Percentiles rank a stretch among this genome's conserved stretches.
These are phyloP conservation scores for Silene vulgaris DNA, from an alignment of 179 eudicot genomes.

Conservation along the genomic window DNA sequence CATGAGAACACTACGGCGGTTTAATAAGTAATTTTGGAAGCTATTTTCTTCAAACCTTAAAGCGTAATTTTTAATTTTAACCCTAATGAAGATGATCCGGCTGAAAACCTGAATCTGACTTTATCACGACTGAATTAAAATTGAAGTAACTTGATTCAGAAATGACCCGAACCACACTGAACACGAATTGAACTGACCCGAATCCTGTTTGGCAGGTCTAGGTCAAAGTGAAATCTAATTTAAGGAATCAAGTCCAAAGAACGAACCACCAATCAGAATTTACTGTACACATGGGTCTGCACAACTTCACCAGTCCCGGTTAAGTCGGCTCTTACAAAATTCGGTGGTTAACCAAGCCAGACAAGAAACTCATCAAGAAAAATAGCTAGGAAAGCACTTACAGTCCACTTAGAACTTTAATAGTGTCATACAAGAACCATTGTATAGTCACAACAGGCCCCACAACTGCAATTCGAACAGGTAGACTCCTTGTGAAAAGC, in stretches of 20 bases:
- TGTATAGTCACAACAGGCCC: slow-evolving; percentile 90
- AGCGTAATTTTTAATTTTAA: no score
- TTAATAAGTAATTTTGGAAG: neutral
- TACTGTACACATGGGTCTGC: neutral
- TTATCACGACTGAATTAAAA: neutral
- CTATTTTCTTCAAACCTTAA: neutral
- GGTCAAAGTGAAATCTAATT: no score
- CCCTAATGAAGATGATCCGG: neutral
- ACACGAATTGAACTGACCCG: no score
- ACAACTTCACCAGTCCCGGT: neutral
- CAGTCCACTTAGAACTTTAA: slow-evolving; percentile 77
- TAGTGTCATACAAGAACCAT: slow-evolving; percentile 82
- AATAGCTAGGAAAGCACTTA: slow-evolving; percentile 36
- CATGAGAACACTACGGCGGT: neutral
- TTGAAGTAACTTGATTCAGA: neutral
- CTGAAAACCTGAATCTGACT: neutral
- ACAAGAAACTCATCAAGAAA: neutral
- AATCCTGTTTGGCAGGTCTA: no score
- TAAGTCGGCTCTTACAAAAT: neutral
- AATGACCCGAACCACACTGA: neutral
- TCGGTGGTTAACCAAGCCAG: neutral
- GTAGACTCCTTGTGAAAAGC: slow-evolving; percentile 83
- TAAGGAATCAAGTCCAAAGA: no score
- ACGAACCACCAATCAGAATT: no score
- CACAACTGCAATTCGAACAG: slow-evolving; percentile 69